Evolutionary conservation across 108 stramenopile species (phyloP).

Genomic region (Cyclotella baltica): DNA sequence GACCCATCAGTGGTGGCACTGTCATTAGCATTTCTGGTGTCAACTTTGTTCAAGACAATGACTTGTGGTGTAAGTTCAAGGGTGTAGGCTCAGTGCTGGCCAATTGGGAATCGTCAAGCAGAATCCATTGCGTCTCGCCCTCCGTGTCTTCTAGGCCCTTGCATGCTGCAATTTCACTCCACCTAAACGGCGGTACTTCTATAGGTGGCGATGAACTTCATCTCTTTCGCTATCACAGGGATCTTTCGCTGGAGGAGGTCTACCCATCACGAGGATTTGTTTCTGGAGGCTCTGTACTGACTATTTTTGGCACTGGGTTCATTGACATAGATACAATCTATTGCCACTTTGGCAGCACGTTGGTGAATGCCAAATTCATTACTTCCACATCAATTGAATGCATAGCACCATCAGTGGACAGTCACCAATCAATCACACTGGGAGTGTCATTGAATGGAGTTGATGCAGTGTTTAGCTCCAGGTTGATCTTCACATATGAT

Average conservation of each 20-base stretch:
- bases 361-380: conserved; percentile 34
- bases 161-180: conserved; percentile 37
- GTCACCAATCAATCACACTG: conserved; percentile 15
- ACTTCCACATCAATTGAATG: conserved; percentile 43
- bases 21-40: conserved; percentile 33
- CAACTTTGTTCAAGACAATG: conserved; percentile 43
- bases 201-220: conserved; percentile 9
- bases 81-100: conserved; percentile 26
- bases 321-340: conserved; percentile 35
- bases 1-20: conserved; percentile 47
- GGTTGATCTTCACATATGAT: conserved; percentile 33
- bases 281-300: conserved; percentile 49
- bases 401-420: conserved; percentile 27
- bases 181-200: conserved; percentile 16
- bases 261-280: conserved; percentile 46
- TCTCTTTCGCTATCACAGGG: conserved; percentile 33
- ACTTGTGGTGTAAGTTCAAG: conserved; percentile 54
- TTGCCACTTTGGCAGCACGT: conserved; percentile 45
- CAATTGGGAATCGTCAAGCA: conserved; percentile 28
- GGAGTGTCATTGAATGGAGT: conserved; percentile 42
- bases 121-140: conserved; percentile 41
- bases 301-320: conserved; percentile 44
- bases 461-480: not conserved
- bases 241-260: conserved; percentile 35
- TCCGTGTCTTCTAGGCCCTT: conserved; percentile 7